Evolutionary conservation across 2,329 filamentous ascomycete genomes (phyloP).

Genomic region (Penicillium thymicola): DNA sequence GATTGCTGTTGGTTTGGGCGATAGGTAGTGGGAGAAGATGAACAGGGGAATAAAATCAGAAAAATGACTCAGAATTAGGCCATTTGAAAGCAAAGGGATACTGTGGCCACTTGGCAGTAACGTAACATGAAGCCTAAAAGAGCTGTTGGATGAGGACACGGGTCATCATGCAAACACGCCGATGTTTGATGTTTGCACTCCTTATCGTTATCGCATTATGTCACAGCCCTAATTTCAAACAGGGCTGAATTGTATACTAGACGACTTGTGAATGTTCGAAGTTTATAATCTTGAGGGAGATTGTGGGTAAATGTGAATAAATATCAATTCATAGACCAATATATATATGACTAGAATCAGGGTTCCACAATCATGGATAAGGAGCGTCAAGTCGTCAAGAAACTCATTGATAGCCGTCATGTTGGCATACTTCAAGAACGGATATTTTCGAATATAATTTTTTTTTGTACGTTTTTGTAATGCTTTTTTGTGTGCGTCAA

Average conservation of each 20-base stretch:
- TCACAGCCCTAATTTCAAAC: conserved; percentile 9
- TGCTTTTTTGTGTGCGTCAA: background rate
- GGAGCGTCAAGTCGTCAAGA: conserved; percentile 18
- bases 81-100: conserved; percentile 29
- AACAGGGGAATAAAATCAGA: background rate
- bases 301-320: background rate
- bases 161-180: conserved; percentile 18
- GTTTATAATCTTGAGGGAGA: background rate
- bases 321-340: conserved; percentile 13
- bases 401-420: conserved; percentile 11
- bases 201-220: conserved; percentile 15
- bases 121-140: conserved; percentile 26
- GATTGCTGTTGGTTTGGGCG: background rate
- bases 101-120: conserved; percentile 33
- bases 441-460: conserved; percentile 11
- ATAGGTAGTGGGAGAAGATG: background rate
- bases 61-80: conserved; percentile 17
- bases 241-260: background rate
- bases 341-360: conserved; percentile 16
- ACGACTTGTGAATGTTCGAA: background rate
- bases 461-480: conserved; percentile 11
- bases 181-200: conserved; percentile 17
- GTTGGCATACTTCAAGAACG: background rate
- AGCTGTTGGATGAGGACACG: conserved; percentile 24
- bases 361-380: conserved; percentile 14